Base-by-base conservation (phyloP, 805 yeast genomes). In the Ogataea minuta region DNA sequence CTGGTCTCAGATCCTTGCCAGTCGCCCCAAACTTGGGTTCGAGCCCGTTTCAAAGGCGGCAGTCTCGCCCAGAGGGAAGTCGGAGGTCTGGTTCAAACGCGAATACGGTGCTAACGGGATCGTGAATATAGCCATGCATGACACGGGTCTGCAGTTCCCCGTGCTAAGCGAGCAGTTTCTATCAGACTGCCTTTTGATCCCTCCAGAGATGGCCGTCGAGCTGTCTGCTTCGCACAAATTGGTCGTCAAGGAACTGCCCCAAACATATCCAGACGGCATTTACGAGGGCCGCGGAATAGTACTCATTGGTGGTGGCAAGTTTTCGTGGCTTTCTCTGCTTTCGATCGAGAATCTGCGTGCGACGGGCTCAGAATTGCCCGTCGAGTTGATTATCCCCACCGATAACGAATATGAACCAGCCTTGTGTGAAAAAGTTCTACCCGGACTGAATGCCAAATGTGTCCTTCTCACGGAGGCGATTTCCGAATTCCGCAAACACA, bases 291-390 rank as follows among this genome's bases (percentile, higher is more conserved):
- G 72, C 41, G 91, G 90, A 6, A 77, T 81, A 19, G 81, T 83
- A 0, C 76, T 77, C 41, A 80, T 83, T 31, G 91, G 87, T n/a
- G 91, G 91, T 33, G 86, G 86, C 3, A 70, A 70, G 43, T 83
- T 76, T 52, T 79, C 84, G 34, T 75, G 85, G 76, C 60, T 83
- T 19, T 68, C 84, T 1, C 60, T 80, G 19, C 55, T 79, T 5
- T 71, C 82, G 8, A 63, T 83, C 29, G 70, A 69, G 45, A 64
- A 70, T 25, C 51, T 76, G 26, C 55, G 81, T 30, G 58, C 66
- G 3, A 52, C 65, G 6, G 80, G 80, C 2, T 68, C 74, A 10
- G 50, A 57, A 25, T 52, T 74, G 28, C 81, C 81, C 8, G 66
- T 73, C 12, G 79, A 74, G 53, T 62, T 74, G 9, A 58, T 74